These are phyloP conservation scores for Herpotrichia juniperi DNA, from an alignment of 2,329 filamentous ascomycete genomes.

Conservation along the genomic window DNA sequence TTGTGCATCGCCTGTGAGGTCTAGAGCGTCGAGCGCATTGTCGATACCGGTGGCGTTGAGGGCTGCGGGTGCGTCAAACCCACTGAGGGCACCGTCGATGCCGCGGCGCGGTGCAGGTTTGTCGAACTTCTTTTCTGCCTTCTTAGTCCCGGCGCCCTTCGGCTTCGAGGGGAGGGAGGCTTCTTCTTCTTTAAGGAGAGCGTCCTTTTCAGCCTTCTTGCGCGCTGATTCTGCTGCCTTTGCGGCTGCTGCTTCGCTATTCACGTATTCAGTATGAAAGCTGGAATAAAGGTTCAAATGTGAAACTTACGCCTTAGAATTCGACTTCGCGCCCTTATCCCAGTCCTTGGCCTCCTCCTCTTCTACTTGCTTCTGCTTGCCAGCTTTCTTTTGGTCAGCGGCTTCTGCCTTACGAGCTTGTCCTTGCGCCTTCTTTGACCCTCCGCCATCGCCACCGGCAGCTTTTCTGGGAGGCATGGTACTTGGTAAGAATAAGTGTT, in stretches of 20 bases:
- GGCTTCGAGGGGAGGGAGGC: conserved; percentile 66
- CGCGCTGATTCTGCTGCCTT: conserved; percentile 82
- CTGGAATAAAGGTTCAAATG: neutral
- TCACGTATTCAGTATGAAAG: conserved; percentile 9
- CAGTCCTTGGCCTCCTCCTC: conserved; percentile 77
- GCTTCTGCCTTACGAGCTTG: conserved; percentile 92
- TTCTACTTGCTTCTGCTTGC: conserved; percentile 68
- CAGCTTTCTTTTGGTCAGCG: conserved; percentile 79
- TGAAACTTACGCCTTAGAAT: conserved; percentile 79
- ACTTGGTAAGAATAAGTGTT: neutral
- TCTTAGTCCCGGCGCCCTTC: conserved; percentile 72
- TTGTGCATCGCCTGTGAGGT: conserved; percentile 65
- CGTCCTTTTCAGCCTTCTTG: conserved; percentile 92
- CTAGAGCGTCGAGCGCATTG: conserved; percentile 87
- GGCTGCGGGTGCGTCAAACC: conserved; percentile 54
- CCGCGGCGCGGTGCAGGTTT: conserved; percentile 56
- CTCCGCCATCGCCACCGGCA: conserved; percentile 74
- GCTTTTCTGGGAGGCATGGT: conserved; percentile 56
- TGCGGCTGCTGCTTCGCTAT: conserved; percentile 80
- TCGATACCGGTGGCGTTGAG: conserved; percentile 90
- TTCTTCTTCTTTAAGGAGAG: conserved; percentile 83
- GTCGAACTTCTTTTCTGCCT: conserved; percentile 54
- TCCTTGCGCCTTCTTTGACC: conserved; percentile 86
- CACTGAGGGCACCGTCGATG: conserved; percentile 66
- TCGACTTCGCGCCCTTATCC: conserved; percentile 84